These are phyloP conservation scores for Meyerozyma athensensis DNA, from an alignment of 1,139 yeast species.

Conservation along the genomic window DNA sequence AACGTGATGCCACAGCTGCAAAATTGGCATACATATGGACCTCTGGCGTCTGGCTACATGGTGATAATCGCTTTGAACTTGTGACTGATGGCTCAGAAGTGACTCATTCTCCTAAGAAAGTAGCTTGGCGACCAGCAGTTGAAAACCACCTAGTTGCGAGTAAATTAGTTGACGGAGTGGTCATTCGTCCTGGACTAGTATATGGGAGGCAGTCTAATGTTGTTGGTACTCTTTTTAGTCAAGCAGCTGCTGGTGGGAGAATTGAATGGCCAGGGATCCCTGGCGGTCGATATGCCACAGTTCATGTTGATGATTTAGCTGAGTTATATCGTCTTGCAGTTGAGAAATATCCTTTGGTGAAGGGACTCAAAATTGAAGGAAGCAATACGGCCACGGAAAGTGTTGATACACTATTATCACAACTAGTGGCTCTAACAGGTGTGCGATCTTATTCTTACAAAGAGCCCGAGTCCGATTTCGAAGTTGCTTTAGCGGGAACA, in stretches of 20 bases:
- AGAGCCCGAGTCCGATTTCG: constrained; percentile 3
- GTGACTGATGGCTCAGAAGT: constrained; percentile 6
- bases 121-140: constrained; percentile 6
- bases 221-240: constrained; percentile 5
- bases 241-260: constrained; percentile 1
- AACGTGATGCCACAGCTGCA: constrained; percentile 5
- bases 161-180: constrained; percentile 5
- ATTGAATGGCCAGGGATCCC: constrained; percentile 6
- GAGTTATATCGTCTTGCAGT: constrained; percentile 6
- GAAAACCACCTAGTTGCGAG: constrained; percentile 5
- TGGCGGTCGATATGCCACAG: constrained; percentile 6
- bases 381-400: constrained; percentile 5
- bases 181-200: constrained; percentile 7
- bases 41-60: constrained; percentile 7
- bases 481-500: constrained; percentile 6
- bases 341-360: constrained; percentile 5
- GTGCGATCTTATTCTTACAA: constrained; percentile 3
- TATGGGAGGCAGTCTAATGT: constrained; percentile 5
- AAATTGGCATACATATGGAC: constrained; percentile 6
- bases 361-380: constrained; percentile 6
- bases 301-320: constrained; percentile 6
- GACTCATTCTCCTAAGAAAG: constrained; percentile 5
- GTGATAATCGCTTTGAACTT: constrained; percentile 6
- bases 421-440: constrained; percentile 2
- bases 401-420: constrained; percentile 4